These are phyloP conservation scores for Raphanus raphanistrum DNA, from an alignment of 345 rosid species.

Conservation along the genomic window DNA sequence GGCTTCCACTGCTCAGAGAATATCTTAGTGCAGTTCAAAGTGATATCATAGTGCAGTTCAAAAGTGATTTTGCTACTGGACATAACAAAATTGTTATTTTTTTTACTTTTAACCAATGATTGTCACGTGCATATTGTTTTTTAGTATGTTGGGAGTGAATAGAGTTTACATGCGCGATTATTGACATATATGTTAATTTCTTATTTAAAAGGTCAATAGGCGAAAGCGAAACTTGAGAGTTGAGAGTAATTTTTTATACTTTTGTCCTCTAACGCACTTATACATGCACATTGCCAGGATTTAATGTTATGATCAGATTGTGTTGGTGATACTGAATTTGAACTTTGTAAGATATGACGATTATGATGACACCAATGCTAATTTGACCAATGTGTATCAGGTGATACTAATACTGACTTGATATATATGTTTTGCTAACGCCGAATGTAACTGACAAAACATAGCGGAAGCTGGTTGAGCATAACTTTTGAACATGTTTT, in stretches of 20 bases:
- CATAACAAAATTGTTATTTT: neutral
- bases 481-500: neutral
- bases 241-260: neutral
- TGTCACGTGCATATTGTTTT: slow-evolving; percentile 26
- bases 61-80: slow-evolving; percentile 5
- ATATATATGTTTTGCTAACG: neutral
- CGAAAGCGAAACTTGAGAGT: neutral
- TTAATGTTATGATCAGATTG: neutral
- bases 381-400: neutral
- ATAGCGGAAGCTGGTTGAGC: neutral
- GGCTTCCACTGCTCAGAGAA: neutral
- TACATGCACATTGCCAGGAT: neutral
- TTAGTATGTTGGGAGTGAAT: slow-evolving; percentile 12
- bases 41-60: neutral
- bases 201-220: slow-evolving; percentile 1
- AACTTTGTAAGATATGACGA: neutral
- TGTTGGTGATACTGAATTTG: neutral
- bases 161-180: slow-evolving; percentile 33
- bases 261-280: neutral
- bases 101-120: slow-evolving; percentile 29
- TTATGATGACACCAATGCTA: neutral
- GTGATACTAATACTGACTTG: neutral
- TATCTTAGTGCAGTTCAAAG: neutral
- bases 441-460: neutral
- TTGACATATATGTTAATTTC: neutral